Evolutionary conservation across 225 moss, liverwort and hornwort genomes (phyloP).

Genomic region (Rhytidiadelphus loreus): DNA sequence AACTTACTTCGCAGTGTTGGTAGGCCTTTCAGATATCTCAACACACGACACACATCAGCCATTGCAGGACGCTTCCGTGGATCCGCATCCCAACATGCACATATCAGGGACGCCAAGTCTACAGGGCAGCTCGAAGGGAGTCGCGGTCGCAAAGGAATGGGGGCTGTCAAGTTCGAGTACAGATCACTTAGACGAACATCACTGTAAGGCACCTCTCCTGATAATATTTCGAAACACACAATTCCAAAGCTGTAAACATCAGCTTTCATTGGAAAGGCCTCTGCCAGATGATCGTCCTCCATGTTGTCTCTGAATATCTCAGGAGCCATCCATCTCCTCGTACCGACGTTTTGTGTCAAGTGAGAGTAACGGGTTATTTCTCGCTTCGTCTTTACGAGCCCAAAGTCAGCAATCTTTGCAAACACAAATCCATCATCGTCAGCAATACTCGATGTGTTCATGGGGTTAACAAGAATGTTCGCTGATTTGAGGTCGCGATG

Average conservation of each 20-base stretch:
- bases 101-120: background rate
- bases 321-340: background rate
- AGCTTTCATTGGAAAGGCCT: background rate
- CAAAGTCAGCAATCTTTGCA: background rate
- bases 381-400: background rate
- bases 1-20: background rate
- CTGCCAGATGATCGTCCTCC: background rate
- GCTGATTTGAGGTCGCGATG: background rate
- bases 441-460: background rate
- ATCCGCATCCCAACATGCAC: background rate
- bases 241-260: constrained; percentile 12
- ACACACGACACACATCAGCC: background rate
- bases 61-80: background rate
- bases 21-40: constrained; percentile 4
- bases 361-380: background rate
- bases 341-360: background rate
- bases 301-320: background rate
- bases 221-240: background rate
- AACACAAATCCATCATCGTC: background rate
- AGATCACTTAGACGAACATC: background rate
- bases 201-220: background rate
- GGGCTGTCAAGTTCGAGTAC: background rate
- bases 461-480: background rate
- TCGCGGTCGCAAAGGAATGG: background rate
- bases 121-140: background rate